A percentile compares a stretch with the other conserved stretches of the same genome.
Conservation (phyloP, 2,329 filamentous ascomycete species). For the Cylindrodendrum hubeiense region DNA sequence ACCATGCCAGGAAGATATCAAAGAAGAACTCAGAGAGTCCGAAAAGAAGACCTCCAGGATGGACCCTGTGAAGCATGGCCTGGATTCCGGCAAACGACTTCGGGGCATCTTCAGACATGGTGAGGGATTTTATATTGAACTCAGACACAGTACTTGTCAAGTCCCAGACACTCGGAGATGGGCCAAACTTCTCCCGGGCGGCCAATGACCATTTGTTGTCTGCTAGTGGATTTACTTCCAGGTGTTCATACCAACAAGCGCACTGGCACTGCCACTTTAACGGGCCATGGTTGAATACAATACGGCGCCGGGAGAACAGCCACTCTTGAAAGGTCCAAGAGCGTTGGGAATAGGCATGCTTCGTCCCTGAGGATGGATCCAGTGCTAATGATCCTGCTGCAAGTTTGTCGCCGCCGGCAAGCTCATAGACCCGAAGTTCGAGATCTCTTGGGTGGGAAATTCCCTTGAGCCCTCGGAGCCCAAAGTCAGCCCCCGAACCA, state of each 20-base stretch:
- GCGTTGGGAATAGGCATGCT: conserved; percentile 26
- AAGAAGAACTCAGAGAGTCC: conserved; percentile 27
- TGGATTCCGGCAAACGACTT: conserved; percentile 26
- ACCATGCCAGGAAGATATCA: conserved; percentile 18
- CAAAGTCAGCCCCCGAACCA: conserved; percentile 26
- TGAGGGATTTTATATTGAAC: conserved; percentile 26
- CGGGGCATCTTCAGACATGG: conserved; percentile 25
- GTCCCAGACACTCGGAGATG: conserved; percentile 25
- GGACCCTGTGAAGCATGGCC: conserved; percentile 26
- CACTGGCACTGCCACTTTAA: conserved; percentile 27
- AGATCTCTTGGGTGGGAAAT: conserved; percentile 18
- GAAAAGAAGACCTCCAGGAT: conserved; percentile 23
- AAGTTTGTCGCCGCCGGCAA: conserved; percentile 19
- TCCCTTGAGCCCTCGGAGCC: conserved; percentile 16
- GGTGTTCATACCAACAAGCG: conserved; percentile 17
- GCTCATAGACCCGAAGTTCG: conserved; percentile 15
- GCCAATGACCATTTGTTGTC: conserved; percentile 8
- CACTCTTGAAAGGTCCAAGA: conserved; percentile 32
- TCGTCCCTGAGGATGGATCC: conserved; percentile 14
- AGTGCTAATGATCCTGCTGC: background rate
- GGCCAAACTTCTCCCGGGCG: conserved; percentile 5
- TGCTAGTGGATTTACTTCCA: background rate
- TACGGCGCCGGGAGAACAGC: conserved; percentile 19
- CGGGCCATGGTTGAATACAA: conserved; percentile 16
- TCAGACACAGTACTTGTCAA: conserved; percentile 18